Evolutionary conservation across 768 basidiomycete genomes (phyloP).

Genomic region (Leccinellum rugosiceps): DNA sequence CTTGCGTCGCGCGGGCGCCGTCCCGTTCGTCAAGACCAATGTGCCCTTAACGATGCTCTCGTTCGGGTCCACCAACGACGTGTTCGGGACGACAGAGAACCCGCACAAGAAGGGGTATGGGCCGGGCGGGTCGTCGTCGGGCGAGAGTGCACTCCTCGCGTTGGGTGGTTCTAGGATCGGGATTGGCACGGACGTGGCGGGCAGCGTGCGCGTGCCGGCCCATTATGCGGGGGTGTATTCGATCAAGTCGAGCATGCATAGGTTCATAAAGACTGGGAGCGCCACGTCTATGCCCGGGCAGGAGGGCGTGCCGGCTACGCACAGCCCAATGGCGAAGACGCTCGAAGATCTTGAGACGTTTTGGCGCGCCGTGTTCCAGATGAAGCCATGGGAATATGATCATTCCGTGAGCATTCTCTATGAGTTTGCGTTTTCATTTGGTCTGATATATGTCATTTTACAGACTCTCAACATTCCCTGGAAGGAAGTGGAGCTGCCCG

Average conservation of each 20-base stretch:
- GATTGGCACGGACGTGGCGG: conserved; percentile 68
- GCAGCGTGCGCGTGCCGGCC: conserved; percentile 63
- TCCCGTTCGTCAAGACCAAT: conserved; percentile 69
- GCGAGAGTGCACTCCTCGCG: conserved; percentile 63
- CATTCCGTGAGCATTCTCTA: conserved; percentile 35
- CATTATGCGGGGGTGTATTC: conserved; percentile 65
- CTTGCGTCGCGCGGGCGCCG: conserved; percentile 57
- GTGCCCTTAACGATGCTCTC: conserved; percentile 56
- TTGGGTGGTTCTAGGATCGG: conserved; percentile 59
- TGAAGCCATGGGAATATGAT: conserved; percentile 68
- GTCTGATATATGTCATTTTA: neutral
- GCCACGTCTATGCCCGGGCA: conserved; percentile 48
- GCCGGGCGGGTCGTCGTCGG: conserved; percentile 68
- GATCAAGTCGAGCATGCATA: conserved; percentile 53
- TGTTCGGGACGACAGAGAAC: conserved; percentile 60
- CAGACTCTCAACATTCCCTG: conserved; percentile 37
- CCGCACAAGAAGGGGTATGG: conserved; percentile 53
- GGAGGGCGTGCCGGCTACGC: conserved; percentile 52
- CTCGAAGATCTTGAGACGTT: conserved; percentile 62
- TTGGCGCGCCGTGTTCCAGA: conserved; percentile 58
- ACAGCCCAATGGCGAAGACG: conserved; percentile 61
- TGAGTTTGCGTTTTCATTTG: neutral
- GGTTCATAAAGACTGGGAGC: conserved; percentile 55
- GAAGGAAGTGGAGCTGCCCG: conserved; percentile 37
- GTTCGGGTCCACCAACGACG: conserved; percentile 54